These are phyloP conservation scores for Tuber indicum DNA, from an alignment of 495 filamentous ascomycete genomes.

Conservation along the genomic window DNA sequence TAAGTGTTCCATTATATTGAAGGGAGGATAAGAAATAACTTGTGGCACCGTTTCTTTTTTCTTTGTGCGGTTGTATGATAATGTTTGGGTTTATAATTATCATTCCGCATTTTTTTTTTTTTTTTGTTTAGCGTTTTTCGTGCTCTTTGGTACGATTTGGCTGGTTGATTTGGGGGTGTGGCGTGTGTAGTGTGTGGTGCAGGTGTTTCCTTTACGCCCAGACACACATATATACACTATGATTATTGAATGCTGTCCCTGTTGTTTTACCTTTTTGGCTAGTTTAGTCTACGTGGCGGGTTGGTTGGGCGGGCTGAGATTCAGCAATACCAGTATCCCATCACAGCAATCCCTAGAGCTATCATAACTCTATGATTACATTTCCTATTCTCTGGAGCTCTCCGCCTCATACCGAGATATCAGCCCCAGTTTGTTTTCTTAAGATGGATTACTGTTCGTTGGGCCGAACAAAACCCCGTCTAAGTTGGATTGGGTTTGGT, in stretches of 20 bases:
- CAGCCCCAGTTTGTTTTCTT: too few species aligned
- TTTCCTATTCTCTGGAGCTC: too few species aligned
- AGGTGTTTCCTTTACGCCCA: background rate
- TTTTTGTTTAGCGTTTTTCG: background rate
- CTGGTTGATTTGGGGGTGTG: background rate
- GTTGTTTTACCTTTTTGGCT: too few species aligned
- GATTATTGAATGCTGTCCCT: background rate
- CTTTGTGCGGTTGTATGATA: constrained; percentile 5
- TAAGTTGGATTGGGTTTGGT: too few species aligned
- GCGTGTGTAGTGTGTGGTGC: constrained; percentile 12
- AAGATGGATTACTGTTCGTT: too few species aligned
- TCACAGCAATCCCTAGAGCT: too few species aligned
- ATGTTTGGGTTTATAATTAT: constrained; percentile 9
- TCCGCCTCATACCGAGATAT: too few species aligned
- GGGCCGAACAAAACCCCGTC: too few species aligned
- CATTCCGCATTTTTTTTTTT: background rate
- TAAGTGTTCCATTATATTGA: background rate
- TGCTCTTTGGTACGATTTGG: background rate
- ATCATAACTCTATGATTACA: too few species aligned
- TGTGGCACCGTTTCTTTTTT: background rate
- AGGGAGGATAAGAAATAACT: background rate
- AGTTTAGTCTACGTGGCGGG: too few species aligned
- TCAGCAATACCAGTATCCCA: too few species aligned
- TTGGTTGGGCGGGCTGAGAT: too few species aligned
- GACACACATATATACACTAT: background rate